Percentiles rank a stretch among this genome's conserved stretches.
phyloP scores from a whole-genome alignment of 768 basidiomycete genomes.

The Coprinellus aureogranulatus region DNA sequence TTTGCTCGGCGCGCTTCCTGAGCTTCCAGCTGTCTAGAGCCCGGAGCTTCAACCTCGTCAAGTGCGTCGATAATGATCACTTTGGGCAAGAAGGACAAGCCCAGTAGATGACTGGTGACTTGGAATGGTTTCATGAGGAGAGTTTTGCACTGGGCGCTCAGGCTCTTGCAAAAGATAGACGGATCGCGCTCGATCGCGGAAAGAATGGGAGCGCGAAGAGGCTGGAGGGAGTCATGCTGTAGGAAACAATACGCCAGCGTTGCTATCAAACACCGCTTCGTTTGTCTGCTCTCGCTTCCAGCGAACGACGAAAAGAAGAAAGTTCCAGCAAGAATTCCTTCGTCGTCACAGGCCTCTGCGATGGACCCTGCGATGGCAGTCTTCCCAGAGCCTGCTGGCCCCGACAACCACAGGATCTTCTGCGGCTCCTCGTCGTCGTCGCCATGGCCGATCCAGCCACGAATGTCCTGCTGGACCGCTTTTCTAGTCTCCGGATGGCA shows the following conservation, averaged over 20 bases:
- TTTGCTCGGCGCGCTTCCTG: not conserved
- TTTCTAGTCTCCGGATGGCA: too few relatives aligned
- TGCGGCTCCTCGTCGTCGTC: not conserved
- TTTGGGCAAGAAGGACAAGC: not conserved
- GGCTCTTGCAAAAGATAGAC: not conserved
- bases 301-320: constrained; percentile 11
- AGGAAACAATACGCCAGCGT: not conserved
- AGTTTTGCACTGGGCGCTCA: not conserved
- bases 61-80: constrained; percentile 11
- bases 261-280: not conserved
- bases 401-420: constrained; percentile 1
- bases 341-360: constrained; percentile 1
- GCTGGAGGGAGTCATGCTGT: not conserved
- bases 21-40: not conserved
- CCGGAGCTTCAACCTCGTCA: constrained; percentile 7
- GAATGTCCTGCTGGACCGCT: too few relatives aligned
- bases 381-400: constrained; percentile 10
- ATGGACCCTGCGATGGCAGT: constrained; percentile 9
- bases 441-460: too few relatives aligned
- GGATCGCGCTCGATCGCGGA: not conserved
- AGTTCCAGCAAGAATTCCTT: constrained; percentile 2
- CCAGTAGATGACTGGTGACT: not conserved
- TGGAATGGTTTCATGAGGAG: not conserved
- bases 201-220: not conserved
- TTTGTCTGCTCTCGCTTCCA: not conserved